Evolutionary conservation across 345 rosid species (phyloP), one percentile per base, ranked within the genome.

Genomic region (Brassica nigra): DNA sequence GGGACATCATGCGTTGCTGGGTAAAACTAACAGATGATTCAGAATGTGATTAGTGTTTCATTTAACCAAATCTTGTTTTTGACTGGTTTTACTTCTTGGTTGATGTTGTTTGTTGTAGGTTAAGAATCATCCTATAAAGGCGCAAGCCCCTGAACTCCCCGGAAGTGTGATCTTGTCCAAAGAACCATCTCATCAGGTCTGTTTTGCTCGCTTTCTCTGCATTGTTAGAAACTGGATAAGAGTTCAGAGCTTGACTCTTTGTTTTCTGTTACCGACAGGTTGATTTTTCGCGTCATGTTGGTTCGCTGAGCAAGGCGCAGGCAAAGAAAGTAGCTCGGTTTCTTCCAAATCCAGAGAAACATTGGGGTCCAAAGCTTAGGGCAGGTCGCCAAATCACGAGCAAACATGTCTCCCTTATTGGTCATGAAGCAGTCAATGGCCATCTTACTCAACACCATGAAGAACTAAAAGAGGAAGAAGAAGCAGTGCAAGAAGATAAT

Each of bases 1-100:
- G 99, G 98, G 97, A 95, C 85, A 92, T 92, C 63, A 92, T 95
- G 99, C 94, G 97, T 54, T 88, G 93, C 87, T 95, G 99, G 98
- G 99, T 95, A 89, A 68, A 52, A 85, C 89, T 29, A 85, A 87
- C 78, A 88, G 27, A 90, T 85, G 83, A 90, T 87, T 83, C 89
- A 90, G 11, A 76, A 84, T 79, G 86, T 88, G 68, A 86, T 83
- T 65, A 47, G 86, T 85, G 78, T n/a, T 82, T 76, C 88, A 87
- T 85, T 90, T 87, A 30, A 62, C 90, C 91, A 5, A 87, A 86
- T 75, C 90, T 92, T n/a, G 90, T 14, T 12, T 57, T 42, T 64
- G 6, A 66, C 23, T 33, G 31, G 36, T 23, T 11, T 31, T 2
- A 8, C 28, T 47, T 8, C n/a, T 65, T 30, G 58, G 66, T 18